Conservation (phyloP, 257 asterid species). For the Jacaranda copaia region DNA sequence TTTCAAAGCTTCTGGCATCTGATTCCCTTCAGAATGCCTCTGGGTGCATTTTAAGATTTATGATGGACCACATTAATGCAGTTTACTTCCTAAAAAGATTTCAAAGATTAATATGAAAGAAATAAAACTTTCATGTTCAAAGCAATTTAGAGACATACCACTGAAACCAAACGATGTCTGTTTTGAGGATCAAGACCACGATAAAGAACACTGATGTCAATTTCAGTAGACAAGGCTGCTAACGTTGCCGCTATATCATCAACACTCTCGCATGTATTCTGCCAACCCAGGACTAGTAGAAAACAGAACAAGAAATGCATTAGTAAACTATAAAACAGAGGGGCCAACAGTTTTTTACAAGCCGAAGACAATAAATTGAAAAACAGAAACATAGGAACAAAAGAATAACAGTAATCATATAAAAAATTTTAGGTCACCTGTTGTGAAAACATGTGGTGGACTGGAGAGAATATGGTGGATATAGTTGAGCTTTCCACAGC, state of each 20-base stretch:
- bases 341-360: conserved; percentile 15
- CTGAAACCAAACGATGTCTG: conserved; percentile 73
- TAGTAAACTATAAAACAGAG: too few species aligned
- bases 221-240: conserved; percentile 79
- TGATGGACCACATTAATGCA: background rate
- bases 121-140: conserved; percentile 2
- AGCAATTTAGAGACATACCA: conserved; percentile 64
- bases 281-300: conserved; percentile 91
- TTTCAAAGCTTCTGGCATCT: too few species aligned
- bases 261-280: conserved; percentile 83
- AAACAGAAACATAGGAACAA: background rate
- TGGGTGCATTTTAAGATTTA: background rate
- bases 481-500: conserved; percentile 86
- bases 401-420: conserved; percentile 17
- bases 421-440: conserved; percentile 54
- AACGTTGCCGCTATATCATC: conserved; percentile 79
- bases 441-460: conserved; percentile 86
- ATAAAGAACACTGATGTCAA: conserved; percentile 82
- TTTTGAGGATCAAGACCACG: conserved; percentile 91
- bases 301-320: conserved; percentile 26
- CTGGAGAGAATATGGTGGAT: conserved; percentile 85
- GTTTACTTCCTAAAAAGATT: background rate
- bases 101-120: background rate
- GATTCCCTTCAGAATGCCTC: too few species aligned
- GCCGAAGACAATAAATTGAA: conserved; percentile 3